A percentile compares a stretch with the other conserved stretches of the same genome.
These are phyloP conservation scores for Leishmania major DNA, from an alignment of 208 protist genomes.

Conservation along the genomic window DNA sequence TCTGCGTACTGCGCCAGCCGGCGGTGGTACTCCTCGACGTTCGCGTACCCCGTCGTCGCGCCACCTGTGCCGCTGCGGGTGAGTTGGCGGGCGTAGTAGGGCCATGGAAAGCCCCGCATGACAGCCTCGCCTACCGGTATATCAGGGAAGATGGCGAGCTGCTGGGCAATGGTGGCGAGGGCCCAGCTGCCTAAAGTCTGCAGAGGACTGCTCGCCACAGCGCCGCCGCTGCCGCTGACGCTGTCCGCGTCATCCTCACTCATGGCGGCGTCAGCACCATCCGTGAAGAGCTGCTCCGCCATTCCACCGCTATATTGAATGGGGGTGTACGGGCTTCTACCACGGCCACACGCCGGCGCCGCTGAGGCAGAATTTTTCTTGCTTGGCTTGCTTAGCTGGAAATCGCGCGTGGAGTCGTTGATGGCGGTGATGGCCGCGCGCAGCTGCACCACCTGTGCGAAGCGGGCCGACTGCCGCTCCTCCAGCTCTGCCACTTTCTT, in stretches of 20 bases:
- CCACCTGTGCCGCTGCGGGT: constrained; percentile 26
- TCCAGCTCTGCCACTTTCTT: constrained; percentile 24
- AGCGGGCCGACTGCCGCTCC: constrained; percentile 25
- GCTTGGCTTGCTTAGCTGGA: constrained; percentile 36
- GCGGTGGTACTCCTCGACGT: constrained; percentile 29
- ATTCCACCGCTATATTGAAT: constrained; percentile 21
- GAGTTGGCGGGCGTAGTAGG: constrained; percentile 61
- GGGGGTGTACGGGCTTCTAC: background rate
- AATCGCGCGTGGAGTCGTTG: constrained; percentile 60
- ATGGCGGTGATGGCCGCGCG: constrained; percentile 58
- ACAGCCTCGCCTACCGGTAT: constrained; percentile 57
- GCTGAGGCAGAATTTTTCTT: constrained; percentile 11
- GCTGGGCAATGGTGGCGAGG: constrained; percentile 40
- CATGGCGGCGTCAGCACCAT: background rate
- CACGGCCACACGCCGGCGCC: background rate
- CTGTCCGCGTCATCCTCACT: background rate
- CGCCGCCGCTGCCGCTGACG: background rate
- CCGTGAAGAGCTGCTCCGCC: constrained; percentile 16
- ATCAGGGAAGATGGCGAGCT: constrained; percentile 62
- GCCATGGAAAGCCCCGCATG: constrained; percentile 61
- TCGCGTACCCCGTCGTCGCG: constrained; percentile 35
- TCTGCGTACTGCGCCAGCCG: constrained; percentile 33
- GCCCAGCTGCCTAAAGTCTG: constrained; percentile 65
- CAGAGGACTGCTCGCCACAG: constrained; percentile 27
- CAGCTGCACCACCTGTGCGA: constrained; percentile 54